These are phyloP conservation scores for Saccharomyces jurei DNA, from an alignment of 805 yeast genomes.

Conservation along the genomic window DNA sequence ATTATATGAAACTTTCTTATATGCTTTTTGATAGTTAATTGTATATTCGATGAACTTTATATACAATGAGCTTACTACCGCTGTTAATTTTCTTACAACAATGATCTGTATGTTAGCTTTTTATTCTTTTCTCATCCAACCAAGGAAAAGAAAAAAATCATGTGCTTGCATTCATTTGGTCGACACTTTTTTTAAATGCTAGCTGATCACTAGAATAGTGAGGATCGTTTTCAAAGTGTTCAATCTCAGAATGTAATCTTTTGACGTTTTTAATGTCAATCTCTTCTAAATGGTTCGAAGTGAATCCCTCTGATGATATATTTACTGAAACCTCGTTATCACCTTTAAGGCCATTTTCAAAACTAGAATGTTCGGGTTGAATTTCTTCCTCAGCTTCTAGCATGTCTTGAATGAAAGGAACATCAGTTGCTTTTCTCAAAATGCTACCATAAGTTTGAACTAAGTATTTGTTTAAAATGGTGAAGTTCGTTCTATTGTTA, in stretches of 20 bases:
- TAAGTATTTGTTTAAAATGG: constrained; percentile 24
- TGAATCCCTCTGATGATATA: neutral
- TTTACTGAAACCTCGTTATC: neutral
- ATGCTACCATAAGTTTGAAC: constrained; percentile 24
- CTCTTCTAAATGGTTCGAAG: neutral
- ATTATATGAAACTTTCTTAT: neutral
- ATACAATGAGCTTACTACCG: constrained; percentile 1
- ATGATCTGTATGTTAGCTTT: neutral
- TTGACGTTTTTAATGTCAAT: neutral
- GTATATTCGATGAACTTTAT: neutral
- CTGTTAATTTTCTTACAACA: neutral
- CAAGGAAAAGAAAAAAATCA: neutral
- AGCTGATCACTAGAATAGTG: neutral
- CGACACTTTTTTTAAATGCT: neutral
- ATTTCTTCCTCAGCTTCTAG: neutral
- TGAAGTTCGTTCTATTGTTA: constrained; percentile 19
- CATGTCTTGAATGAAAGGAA: constrained; percentile 24
- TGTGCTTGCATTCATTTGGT: neutral
- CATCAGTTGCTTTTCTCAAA: constrained; percentile 27
- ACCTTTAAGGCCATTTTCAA: constrained; percentile 2
- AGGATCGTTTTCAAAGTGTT: neutral
- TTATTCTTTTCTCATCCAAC: neutral
- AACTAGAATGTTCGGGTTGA: constrained; percentile 2
- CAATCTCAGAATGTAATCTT: constrained; percentile 2
- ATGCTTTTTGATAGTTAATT: neutral